Conservation (phyloP, 2,329 filamentous ascomycete genomes). For the Aspergillus candidus region DNA sequence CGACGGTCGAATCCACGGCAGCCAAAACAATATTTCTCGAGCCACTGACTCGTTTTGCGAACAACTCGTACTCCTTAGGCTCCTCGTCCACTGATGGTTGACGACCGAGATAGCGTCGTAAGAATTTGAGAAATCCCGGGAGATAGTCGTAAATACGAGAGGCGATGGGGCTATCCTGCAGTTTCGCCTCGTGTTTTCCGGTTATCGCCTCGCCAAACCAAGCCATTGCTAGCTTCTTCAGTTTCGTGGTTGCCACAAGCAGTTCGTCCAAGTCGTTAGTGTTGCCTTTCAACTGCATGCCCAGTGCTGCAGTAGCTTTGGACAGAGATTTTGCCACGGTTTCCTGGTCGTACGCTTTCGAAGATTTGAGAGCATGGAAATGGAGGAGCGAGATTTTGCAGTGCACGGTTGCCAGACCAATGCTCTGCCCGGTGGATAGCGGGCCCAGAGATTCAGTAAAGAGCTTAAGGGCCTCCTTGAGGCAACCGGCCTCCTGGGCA, state of each 20-base stretch:
- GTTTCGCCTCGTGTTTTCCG: constrained; percentile 14
- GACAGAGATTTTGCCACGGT: constrained; percentile 22
- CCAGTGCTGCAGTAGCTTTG: constrained; percentile 31
- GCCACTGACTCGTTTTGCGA: constrained; percentile 25
- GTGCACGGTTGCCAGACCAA: constrained; percentile 31
- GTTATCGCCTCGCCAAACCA: constrained; percentile 28
- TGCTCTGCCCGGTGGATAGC: constrained; percentile 26
- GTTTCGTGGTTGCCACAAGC: constrained; percentile 36
- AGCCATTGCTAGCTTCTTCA: constrained; percentile 39
- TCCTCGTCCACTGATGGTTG: constrained; percentile 22
- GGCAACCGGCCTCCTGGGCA: constrained; percentile 35
- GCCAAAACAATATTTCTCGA: constrained; percentile 35
- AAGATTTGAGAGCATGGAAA: constrained; percentile 26
- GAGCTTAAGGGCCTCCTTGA: constrained; percentile 34
- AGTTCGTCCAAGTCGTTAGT: constrained; percentile 39
- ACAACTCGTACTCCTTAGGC: constrained; percentile 24
- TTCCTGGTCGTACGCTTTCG: constrained; percentile 14
- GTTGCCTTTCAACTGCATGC: constrained; percentile 34
- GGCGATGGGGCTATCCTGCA: constrained; percentile 15
- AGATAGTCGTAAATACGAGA: constrained; percentile 32
- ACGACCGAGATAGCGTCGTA: constrained; percentile 37
- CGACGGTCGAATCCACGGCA: constrained; percentile 36
- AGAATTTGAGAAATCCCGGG: constrained; percentile 34
- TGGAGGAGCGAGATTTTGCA: constrained; percentile 36
- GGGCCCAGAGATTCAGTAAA: constrained; percentile 28